A percentile compares a stretch with the other conserved stretches of the same genome.
These are phyloP conservation scores for Pulveroboletus ravenelii DNA, from an alignment of 768 basidiomycete species.

Conservation along the genomic window DNA sequence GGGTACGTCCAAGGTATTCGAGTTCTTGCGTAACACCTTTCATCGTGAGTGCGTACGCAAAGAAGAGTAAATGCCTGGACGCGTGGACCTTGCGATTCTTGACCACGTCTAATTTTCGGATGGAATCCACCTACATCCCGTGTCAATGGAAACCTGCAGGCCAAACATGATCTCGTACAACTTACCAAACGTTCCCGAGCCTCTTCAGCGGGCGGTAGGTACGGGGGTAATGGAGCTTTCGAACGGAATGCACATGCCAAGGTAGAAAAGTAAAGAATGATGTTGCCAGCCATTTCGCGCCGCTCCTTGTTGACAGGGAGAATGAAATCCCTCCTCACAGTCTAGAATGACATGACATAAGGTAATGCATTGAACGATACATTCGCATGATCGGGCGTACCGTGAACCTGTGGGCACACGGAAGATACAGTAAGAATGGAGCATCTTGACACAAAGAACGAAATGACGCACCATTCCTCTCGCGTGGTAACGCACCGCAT, in stretches of 20 bases:
- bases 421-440: slow-evolving; percentile 6
- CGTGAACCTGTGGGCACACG: slow-evolving; percentile 53
- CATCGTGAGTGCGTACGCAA: slow-evolving; percentile 93
- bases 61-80: slow-evolving; percentile 84
- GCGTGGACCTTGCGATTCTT: slow-evolving; percentile 74
- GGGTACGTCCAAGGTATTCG: slow-evolving; percentile 69
- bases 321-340: slow-evolving; percentile 82
- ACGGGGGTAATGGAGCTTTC: slow-evolving; percentile 93
- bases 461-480: slow-evolving; percentile 74
- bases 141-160: background rate
- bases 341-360: slow-evolving; percentile 37
- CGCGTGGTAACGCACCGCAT: slow-evolving; percentile 97
- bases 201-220: slow-evolving; percentile 88
- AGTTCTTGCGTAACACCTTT: slow-evolving; percentile 89
- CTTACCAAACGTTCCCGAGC: slow-evolving; percentile 73
- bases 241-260: slow-evolving; percentile 75
- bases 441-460: background rate
- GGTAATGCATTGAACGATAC: background rate
- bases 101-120: slow-evolving; percentile 84
- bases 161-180: background rate
- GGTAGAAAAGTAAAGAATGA: slow-evolving; percentile 83
- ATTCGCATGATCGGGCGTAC: slow-evolving; percentile 36
- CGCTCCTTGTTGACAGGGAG: slow-evolving; percentile 85
- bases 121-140: slow-evolving; percentile 62
- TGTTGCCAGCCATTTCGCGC: slow-evolving; percentile 92